Conservation (phyloP, 495 filamentous ascomycete species). For the Haplographium delicatum region DNA sequence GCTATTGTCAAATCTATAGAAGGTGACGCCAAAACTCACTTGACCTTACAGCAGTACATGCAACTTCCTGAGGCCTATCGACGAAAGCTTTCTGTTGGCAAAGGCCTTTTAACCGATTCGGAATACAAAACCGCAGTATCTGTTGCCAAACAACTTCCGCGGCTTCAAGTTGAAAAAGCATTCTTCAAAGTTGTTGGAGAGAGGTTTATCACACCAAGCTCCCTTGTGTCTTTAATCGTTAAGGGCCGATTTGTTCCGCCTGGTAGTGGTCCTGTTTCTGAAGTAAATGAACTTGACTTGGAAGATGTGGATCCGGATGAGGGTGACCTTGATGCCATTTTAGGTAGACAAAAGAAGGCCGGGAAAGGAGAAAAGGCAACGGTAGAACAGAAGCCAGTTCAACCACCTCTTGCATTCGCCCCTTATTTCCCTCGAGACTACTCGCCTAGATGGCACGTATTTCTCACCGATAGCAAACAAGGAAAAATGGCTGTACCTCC, state of each 20-base stretch:
- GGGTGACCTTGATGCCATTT: constrained; percentile 81
- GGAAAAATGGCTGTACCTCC: constrained; percentile 94
- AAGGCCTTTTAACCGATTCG: constrained; percentile 63
- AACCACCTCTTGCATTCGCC: constrained; percentile 79
- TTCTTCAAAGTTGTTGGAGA: constrained; percentile 99
- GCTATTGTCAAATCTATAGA: constrained; percentile 70
- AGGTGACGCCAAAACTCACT: constrained; percentile 67
- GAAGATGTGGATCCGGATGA: constrained; percentile 91
- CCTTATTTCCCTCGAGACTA: constrained; percentile 87
- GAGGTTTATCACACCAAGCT: constrained; percentile 85
- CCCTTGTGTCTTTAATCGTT: constrained; percentile 86
- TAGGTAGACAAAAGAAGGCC: constrained; percentile 68
- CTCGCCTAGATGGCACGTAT: constrained; percentile 85
- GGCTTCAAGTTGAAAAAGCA: constrained; percentile 79
- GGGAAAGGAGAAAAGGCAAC: constrained; percentile 42
- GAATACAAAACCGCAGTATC: constrained; percentile 71
- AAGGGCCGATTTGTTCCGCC: constrained; percentile 94
- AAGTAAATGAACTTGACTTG: constrained; percentile 69
- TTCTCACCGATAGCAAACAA: constrained; percentile 88
- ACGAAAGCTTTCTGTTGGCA: constrained; percentile 59
- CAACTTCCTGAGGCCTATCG: constrained; percentile 67
- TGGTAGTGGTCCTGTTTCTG: constrained; percentile 65
- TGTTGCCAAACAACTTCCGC: constrained; percentile 77
- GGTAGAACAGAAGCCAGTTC: constrained; percentile 53
- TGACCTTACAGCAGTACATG: constrained; percentile 85